These are phyloP conservation scores for Chlamydomonas reinhardtii DNA, from an alignment of 163 green algal species.

Conservation along the genomic window DNA sequence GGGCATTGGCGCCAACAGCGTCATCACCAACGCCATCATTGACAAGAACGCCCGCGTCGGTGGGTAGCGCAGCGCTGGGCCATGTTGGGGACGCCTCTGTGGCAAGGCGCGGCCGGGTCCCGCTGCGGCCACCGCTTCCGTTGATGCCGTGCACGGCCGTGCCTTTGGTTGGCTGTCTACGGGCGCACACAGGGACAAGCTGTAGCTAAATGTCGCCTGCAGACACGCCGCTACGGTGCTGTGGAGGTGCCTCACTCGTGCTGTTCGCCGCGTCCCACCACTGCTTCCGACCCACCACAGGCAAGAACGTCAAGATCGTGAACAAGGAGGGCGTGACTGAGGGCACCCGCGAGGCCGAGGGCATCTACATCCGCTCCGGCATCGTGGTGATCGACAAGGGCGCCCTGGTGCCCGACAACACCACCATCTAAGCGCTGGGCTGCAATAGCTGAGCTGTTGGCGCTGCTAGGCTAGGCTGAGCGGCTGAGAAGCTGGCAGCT, in stretches of 20 bases:
- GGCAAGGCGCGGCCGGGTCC: too few species aligned
- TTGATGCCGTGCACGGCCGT: too few species aligned
- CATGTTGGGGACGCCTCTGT: too few species aligned
- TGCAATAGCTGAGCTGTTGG: not conserved
- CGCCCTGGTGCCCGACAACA: slow-evolving; percentile 86
- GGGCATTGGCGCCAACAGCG: slow-evolving; percentile 72
- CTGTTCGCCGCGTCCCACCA: too few species aligned
- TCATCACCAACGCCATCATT: slow-evolving; percentile 93
- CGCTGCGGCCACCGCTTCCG: too few species aligned
- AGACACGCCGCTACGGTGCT: too few species aligned
- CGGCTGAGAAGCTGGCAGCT: too few species aligned
- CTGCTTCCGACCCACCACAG: not conserved
- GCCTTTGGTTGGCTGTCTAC: too few species aligned
- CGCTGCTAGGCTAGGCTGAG: too few species aligned
- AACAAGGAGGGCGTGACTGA: slow-evolving; percentile 77
- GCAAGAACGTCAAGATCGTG: slow-evolving; percentile 62
- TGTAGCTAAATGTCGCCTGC: too few species aligned
- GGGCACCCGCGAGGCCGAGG: slow-evolving; percentile 85
- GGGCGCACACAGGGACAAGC: too few species aligned
- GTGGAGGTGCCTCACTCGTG: too few species aligned
- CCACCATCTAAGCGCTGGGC: slow-evolving; percentile 82
- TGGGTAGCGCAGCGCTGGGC: slow-evolving; percentile 84
- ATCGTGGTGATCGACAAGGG: slow-evolving; percentile 97
- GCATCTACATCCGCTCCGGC: slow-evolving; percentile 96
- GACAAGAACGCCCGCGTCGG: slow-evolving; percentile 99